Evolutionary conservation across 2,329 filamentous ascomycete species (phyloP).

Genomic region (Pseudogymnoascus sp.): DNA sequence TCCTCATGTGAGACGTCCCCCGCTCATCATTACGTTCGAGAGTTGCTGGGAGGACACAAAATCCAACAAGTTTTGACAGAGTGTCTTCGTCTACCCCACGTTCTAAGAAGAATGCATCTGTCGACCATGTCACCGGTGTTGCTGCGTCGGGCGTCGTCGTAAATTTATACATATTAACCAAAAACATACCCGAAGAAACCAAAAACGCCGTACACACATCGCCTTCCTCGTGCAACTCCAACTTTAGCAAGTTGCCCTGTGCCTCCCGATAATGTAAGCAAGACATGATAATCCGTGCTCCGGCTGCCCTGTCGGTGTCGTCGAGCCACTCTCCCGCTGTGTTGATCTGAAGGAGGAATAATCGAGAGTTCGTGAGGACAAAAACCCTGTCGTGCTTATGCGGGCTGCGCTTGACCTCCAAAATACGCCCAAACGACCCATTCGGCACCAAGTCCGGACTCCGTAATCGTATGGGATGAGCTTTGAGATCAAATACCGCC

Average conservation of each 20-base stretch:
- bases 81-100: not conserved
- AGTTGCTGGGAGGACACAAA: not conserved
- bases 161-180: slow-evolving; percentile 25
- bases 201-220: slow-evolving; percentile 15
- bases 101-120: not conserved
- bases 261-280: slow-evolving; percentile 36
- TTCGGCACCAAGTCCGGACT: slow-evolving; percentile 15
- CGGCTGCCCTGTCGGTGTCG: slow-evolving; percentile 2
- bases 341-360: slow-evolving; percentile 25
- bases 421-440: slow-evolving; percentile 37
- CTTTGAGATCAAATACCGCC: slow-evolving; percentile 23
- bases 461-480: slow-evolving; percentile 15
- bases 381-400: slow-evolving; percentile 42
- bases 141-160: not conserved
- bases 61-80: not conserved
- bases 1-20: not conserved
- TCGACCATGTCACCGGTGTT: not conserved
- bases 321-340: slow-evolving; percentile 15
- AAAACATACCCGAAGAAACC: slow-evolving; percentile 17
- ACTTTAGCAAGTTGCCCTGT: slow-evolving; percentile 31
- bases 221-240: slow-evolving; percentile 27
- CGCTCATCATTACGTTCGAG: not conserved
- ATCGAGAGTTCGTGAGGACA: slow-evolving; percentile 39
- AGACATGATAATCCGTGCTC: slow-evolving; percentile 31
- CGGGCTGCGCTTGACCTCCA: slow-evolving; percentile 46